Evolutionary conservation across 192 early-diverging fungal genomes (phyloP).

Genomic region (Backusella sp.): DNA sequence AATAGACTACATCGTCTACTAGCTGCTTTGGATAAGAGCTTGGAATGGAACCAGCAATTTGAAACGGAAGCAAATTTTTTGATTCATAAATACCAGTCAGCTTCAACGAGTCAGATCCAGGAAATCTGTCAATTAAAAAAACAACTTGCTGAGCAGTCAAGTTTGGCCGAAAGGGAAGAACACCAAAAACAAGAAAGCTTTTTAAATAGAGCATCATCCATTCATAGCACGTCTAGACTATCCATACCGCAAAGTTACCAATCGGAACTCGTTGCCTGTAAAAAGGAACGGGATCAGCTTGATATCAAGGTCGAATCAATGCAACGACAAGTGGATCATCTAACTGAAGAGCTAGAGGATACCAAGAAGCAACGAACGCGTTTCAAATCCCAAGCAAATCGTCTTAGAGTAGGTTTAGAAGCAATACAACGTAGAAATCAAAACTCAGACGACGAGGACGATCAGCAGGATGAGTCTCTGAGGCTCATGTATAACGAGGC

Average conservation of each 20-base stretch:
- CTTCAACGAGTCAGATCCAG: not conserved
- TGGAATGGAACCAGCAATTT: not conserved
- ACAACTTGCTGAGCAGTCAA: not conserved
- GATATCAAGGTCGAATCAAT: not conserved
- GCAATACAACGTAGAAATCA: conserved; percentile 8
- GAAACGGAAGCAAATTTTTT: not conserved
- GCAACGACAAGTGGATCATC: not conserved
- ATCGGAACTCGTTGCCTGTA: not conserved
- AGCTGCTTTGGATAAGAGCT: not conserved
- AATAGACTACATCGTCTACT: not conserved
- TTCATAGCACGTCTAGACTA: not conserved
- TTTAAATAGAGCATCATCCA: not conserved
- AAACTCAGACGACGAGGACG: not conserved
- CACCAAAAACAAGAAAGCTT: not conserved
- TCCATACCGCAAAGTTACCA: not conserved
- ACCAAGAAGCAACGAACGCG: not conserved
- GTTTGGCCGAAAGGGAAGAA: not conserved
- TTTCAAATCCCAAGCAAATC: conserved; percentile 15
- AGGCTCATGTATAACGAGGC: not conserved
- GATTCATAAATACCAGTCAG: not conserved
- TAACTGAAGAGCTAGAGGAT: conserved; percentile 2
- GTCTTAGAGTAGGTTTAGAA: conserved; percentile 8
- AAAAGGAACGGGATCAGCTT: not conserved
- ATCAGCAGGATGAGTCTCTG: not conserved
- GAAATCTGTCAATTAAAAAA: not conserved